Base-by-base conservation (phyloP, 352 stramenopile species). In the Thraustochytrium sp. region DNA sequence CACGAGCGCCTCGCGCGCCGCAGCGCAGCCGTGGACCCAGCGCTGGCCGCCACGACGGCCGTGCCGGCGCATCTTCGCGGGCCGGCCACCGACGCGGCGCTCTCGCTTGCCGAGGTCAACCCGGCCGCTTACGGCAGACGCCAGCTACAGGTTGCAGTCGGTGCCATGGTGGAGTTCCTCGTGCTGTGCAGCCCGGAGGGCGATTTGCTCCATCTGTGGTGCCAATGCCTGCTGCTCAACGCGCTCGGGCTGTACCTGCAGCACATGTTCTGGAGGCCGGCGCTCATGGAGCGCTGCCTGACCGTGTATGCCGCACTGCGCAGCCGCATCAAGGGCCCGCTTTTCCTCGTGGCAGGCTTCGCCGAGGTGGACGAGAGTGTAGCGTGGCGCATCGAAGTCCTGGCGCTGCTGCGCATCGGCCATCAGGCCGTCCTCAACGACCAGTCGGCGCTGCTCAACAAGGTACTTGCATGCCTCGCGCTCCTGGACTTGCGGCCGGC, bases 141-240 rank as follows among this genome's bases (percentile, higher is more conserved):
- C 11, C 21, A 72, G 9, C 53, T 80, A 4, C 18, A 37, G 34
- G 44, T 75, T 3, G 68, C 76, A 5, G 68, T 80, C 13, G 23
- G n/a, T 62, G 23, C 29, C 26, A 46, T 80, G 31, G 48, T 72
- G 5, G 68, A 80, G 49, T 36, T 80, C 1, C 31, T 80, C 0
- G 31, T 16, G 5, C 23, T 48, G 26, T 72, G 31, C n/a, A 38
- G 26, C 26, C 40, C 68, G 4, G 40, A 42, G 9, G 68, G 46
- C 21, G 40, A 80, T 29, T 31, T 80, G 0, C 16, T 80, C 21
- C 31, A 80, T 34, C 34, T 65, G n/a, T 80, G 68, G 68, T 80
- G 68, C 51, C 48, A 80, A 31, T 63, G 44, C 49, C n/a, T 80
- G 23, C 38, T 80, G 18, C 48, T 80, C 5, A 53, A 46, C 9